phyloP scores from a whole-genome alignment of 306 rosid species.

The Castanopsis chinensis region DNA sequence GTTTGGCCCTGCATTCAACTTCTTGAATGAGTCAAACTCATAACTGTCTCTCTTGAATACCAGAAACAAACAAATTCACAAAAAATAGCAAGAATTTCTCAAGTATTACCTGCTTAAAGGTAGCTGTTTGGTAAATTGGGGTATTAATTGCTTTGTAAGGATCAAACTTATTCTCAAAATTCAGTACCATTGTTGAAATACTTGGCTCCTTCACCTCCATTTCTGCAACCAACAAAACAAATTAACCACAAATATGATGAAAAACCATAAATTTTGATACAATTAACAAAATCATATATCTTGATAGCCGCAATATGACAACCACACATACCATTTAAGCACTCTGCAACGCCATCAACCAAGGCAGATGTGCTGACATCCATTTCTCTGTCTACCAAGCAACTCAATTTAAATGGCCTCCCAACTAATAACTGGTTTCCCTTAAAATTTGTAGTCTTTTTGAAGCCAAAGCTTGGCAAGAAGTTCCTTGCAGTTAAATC shows the following conservation, averaged over 20 bases:
- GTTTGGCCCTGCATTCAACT: not conserved
- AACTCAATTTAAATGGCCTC: slow-evolving; percentile 43
- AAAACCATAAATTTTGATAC: not conserved
- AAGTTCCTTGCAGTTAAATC: slow-evolving; percentile 30
- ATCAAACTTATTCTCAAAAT: slow-evolving; percentile 72
- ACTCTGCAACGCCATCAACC: slow-evolving; percentile 35
- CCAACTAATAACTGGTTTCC: slow-evolving; percentile 26
- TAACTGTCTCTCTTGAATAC: not conserved
- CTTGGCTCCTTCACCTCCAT: slow-evolving; percentile 55
- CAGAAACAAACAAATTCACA: not conserved
- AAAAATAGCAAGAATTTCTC: not conserved
- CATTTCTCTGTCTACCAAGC: slow-evolving; percentile 56
- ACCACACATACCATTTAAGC: slow-evolving; percentile 42
- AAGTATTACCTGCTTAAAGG: slow-evolving; percentile 82
- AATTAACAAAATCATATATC: not conserved
- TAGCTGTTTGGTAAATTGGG: slow-evolving; percentile 92
- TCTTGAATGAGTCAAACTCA: not conserved
- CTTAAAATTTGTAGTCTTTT: slow-evolving; percentile 20
- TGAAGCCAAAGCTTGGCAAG: slow-evolving; percentile 39
- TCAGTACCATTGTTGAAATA: slow-evolving; percentile 72
- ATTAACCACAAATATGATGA: slow-evolving; percentile 11
- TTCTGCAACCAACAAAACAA: slow-evolving; percentile 34
- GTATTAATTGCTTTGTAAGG: slow-evolving; percentile 70
- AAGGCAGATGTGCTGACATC: slow-evolving; percentile 46
- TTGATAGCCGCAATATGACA: not conserved